A percentile compares a stretch with the other conserved stretches of the same genome.
phyloP scores from a whole-genome alignment of 2,329 filamentous ascomycete species.

The Cladosporium sp. region DNA sequence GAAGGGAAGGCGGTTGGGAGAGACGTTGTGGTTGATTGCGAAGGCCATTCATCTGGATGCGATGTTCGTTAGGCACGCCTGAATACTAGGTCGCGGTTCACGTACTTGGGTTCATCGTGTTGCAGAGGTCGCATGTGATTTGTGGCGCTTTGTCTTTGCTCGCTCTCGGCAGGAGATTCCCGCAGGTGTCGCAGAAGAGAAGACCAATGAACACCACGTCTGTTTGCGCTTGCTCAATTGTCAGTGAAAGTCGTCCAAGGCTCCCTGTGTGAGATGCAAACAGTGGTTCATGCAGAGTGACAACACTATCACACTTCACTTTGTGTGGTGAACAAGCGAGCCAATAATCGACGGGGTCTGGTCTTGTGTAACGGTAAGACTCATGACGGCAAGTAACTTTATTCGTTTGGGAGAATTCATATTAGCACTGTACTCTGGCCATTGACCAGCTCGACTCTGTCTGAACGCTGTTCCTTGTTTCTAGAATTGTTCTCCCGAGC shows the following conservation, averaged over 20 bases:
- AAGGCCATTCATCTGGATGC: slow-evolving; percentile 60
- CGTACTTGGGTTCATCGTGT: slow-evolving; percentile 71
- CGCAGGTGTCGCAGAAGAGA: slow-evolving; percentile 84
- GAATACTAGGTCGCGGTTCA: neutral
- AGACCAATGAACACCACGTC: slow-evolving; percentile 79
- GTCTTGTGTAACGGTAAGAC: too few species aligned
- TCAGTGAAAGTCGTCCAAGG: too few species aligned
- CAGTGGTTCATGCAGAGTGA: too few species aligned
- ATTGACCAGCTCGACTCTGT: neutral
- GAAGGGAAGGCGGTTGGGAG: slow-evolving; percentile 1
- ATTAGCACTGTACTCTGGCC: slow-evolving; percentile 7
- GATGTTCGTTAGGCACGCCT: neutral
- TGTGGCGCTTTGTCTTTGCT: slow-evolving; percentile 69
- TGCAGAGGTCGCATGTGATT: slow-evolving; percentile 76
- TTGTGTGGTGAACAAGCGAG: neutral
- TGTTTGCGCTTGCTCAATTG: neutral
- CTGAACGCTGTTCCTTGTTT: neutral
- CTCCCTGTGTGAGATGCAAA: too few species aligned
- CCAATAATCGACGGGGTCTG: neutral
- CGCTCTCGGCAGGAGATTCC: slow-evolving; percentile 75
- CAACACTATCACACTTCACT: neutral
- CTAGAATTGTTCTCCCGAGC: neutral
- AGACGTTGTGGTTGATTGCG: slow-evolving; percentile 62
- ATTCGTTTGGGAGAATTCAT: neutral
- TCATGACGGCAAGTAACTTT: too few species aligned